These are phyloP conservation scores for Cladochytrium replicatum DNA, from an alignment of 192 early-diverging fungal genomes.

Conservation along the genomic window DNA sequence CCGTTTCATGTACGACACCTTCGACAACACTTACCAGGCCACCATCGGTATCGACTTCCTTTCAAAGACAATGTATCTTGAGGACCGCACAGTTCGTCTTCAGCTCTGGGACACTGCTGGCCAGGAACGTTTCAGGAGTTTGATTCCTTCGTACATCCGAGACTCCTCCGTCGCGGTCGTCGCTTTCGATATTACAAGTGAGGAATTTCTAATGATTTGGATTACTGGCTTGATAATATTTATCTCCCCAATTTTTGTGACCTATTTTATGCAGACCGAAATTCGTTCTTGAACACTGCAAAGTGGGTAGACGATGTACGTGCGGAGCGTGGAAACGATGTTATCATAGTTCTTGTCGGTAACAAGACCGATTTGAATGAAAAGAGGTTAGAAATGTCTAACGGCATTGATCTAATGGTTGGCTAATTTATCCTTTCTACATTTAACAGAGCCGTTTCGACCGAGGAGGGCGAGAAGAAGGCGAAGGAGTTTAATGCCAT, in stretches of 20 bases:
- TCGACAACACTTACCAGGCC: slow-evolving; percentile 97
- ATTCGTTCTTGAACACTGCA: slow-evolving; percentile 90
- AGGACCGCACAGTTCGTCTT: slow-evolving; percentile 93
- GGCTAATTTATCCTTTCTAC: background rate
- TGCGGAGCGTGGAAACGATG: slow-evolving; percentile 94
- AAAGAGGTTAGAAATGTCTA: slow-evolving; percentile 51
- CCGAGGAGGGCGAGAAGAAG: slow-evolving; percentile 96
- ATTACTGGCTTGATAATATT: slow-evolving; percentile 5
- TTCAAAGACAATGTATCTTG: slow-evolving; percentile 98
- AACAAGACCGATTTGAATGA: slow-evolving; percentile 99
- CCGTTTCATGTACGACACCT: slow-evolving; percentile 99
- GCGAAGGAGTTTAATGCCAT: slow-evolving; percentile 93
- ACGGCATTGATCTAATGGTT: slow-evolving; percentile 11
- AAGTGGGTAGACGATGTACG: slow-evolving; percentile 99
- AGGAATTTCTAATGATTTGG: slow-evolving; percentile 14
- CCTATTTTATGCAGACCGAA: slow-evolving; percentile 54
- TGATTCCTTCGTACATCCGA: slow-evolving; percentile 97
- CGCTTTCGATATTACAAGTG: slow-evolving; percentile 95
- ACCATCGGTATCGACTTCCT: slow-evolving; percentile 99
- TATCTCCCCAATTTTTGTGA: slow-evolving; percentile 2
- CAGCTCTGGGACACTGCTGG: slow-evolving; percentile 99
- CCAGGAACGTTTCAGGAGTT: slow-evolving; percentile 91
- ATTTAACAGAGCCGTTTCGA: slow-evolving; percentile 69
- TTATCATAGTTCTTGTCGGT: slow-evolving; percentile 95
- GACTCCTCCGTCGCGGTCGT: slow-evolving; percentile 97